These are phyloP conservation scores for Immersiella caudata DNA, from an alignment of 495 filamentous ascomycete genomes.

Conservation along the genomic window DNA sequence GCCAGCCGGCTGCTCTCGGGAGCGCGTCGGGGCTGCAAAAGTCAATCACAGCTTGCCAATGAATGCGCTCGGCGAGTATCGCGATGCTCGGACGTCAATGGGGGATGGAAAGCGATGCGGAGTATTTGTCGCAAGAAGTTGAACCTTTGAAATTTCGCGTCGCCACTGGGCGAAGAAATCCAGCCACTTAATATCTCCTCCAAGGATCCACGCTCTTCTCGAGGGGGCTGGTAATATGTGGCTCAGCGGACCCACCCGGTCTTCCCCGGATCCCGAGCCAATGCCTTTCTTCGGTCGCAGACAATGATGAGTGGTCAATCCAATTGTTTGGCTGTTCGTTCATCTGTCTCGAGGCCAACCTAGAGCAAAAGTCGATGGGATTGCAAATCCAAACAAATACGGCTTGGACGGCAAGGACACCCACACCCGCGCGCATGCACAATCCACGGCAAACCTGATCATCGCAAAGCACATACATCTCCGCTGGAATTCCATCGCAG, in stretches of 20 bases:
- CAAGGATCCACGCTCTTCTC: background rate
- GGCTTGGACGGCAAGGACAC: background rate
- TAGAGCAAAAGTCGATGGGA: background rate
- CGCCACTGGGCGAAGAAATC: constrained; percentile 24
- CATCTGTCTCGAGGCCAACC: background rate
- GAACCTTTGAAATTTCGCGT: constrained; percentile 21
- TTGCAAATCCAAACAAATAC: background rate
- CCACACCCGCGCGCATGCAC: background rate
- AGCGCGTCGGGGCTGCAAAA: constrained; percentile 19
- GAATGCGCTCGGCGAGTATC: constrained; percentile 15
- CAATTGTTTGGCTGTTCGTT: background rate
- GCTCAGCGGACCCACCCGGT: background rate
- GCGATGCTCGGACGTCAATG: constrained; percentile 37
- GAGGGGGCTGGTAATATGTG: background rate
- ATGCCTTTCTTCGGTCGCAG: background rate
- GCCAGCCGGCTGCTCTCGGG: background rate
- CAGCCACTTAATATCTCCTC: background rate
- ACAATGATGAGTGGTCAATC: background rate
- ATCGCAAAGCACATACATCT: background rate
- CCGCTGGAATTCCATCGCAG: background rate
- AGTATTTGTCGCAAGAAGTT: constrained; percentile 31
- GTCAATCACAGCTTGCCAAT: constrained; percentile 14
- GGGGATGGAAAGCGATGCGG: constrained; percentile 28
- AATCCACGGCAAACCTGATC: background rate
- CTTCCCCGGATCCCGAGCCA: background rate